Conservation (phyloP, 2,329 filamentous ascomycete species). For the Pyricularia sp. region DNA sequence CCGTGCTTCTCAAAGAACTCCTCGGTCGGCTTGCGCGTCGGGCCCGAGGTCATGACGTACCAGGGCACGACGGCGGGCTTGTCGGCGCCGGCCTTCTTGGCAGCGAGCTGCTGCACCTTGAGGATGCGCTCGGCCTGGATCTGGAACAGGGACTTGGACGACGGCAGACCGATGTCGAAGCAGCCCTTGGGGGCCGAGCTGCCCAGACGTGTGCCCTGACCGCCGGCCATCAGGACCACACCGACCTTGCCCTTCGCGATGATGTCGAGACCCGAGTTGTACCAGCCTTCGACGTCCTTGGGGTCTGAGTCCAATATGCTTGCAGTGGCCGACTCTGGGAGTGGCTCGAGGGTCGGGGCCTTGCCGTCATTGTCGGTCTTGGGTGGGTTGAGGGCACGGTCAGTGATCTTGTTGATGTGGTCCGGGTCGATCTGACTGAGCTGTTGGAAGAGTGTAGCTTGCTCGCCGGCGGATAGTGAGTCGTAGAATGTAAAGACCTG, state of each 20-base stretch:
- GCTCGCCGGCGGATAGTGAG: constrained; percentile 61
- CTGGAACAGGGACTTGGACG: constrained; percentile 91
- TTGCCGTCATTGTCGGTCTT: constrained; percentile 41
- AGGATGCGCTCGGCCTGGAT: constrained; percentile 91
- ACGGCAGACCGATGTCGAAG: constrained; percentile 91
- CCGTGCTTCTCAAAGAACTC: constrained; percentile 82
- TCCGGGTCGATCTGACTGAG: constrained; percentile 72
- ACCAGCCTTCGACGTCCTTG: constrained; percentile 75
- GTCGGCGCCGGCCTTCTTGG: constrained; percentile 50
- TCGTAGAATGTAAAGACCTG: constrained; percentile 88
- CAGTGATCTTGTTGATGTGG: constrained; percentile 79
- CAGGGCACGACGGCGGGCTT: constrained; percentile 67
- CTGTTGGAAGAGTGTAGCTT: constrained; percentile 72
- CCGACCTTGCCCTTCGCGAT: constrained; percentile 66
- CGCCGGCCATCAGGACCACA: constrained; percentile 94
- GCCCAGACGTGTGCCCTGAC: constrained; percentile 88
- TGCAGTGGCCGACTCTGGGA: constrained; percentile 77
- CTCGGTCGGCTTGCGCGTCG: constrained; percentile 86
- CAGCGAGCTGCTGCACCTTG: constrained; percentile 74
- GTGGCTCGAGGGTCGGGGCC: constrained; percentile 62
- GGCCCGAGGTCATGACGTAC: constrained; percentile 99
- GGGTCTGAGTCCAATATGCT: constrained; percentile 84
- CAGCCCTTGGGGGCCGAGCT: constrained; percentile 96
- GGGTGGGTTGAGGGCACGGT: constrained; percentile 72
- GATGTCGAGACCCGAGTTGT: constrained; percentile 71